Evolutionary conservation across 176 grass and related monocot species (phyloP).

Genomic region (Carex littledalei): DNA sequence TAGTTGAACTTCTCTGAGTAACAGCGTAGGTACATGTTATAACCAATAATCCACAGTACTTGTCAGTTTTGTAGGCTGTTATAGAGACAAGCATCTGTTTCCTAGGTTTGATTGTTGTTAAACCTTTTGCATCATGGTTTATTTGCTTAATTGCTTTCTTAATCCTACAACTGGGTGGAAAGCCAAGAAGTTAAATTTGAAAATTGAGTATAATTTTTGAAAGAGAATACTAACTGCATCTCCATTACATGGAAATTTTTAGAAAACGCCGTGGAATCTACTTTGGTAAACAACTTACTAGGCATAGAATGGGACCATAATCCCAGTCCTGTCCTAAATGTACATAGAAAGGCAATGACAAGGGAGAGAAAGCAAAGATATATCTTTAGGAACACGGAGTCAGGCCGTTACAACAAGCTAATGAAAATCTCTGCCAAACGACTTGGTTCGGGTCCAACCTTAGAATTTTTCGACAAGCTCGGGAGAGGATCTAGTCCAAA

Average conservation of each 20-base stretch:
- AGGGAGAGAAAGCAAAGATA: slow-evolving; percentile 71
- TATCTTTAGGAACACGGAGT: slow-evolving; percentile 72
- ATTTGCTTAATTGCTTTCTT: not conserved
- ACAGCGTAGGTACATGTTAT: not conserved
- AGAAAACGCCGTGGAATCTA: slow-evolving; percentile 10
- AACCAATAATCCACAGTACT: not conserved
- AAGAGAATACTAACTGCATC: not conserved
- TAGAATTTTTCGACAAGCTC: slow-evolving; percentile 64
- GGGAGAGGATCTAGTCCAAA: slow-evolving; percentile 63
- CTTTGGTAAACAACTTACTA: slow-evolving; percentile 22
- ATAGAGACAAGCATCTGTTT: not conserved
- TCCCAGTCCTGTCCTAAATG: not conserved
- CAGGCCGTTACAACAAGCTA: slow-evolving; percentile 49
- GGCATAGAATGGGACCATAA: slow-evolving; percentile 7
- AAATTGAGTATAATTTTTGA: not conserved
- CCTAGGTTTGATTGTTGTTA: not conserved
- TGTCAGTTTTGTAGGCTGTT: not conserved
- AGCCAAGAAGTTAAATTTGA: not conserved
- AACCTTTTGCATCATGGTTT: not conserved
- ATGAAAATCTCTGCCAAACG: slow-evolving; percentile 56
- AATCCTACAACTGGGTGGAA: not conserved
- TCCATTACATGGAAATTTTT: slow-evolving; percentile 16
- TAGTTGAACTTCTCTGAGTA: not conserved
- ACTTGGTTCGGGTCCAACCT: slow-evolving; percentile 45
- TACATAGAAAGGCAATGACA: slow-evolving; percentile 30